phyloP scores from a whole-genome alignment of 257 asterid species.

The Knoxia roxburghii region DNA sequence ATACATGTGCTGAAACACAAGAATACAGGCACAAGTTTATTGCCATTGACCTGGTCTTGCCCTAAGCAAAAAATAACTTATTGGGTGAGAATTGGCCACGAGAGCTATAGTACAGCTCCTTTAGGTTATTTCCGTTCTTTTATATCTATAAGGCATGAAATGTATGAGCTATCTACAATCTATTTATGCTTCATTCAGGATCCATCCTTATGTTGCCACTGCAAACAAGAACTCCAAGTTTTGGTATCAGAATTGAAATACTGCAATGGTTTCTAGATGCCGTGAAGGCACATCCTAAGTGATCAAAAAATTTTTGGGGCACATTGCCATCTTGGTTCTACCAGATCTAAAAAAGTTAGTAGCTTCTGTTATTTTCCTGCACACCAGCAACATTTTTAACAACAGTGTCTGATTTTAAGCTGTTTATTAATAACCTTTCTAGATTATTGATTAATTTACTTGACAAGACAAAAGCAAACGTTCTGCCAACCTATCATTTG shows the following conservation, averaged over 20 bases:
- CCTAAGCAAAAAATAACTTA: not conserved
- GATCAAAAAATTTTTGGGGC: conserved; percentile 94
- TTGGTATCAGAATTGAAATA: conserved; percentile 89
- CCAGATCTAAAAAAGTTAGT: conserved; percentile 23
- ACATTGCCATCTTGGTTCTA: conserved; percentile 96
- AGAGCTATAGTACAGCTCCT: not conserved
- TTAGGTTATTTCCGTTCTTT: not conserved
- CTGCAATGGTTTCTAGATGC: conserved; percentile 94
- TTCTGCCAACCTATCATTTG: no score
- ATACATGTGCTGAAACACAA: not conserved
- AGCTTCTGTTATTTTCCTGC: not conserved
- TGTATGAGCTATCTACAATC: not conserved
- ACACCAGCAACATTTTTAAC: not conserved
- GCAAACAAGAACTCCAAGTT: conserved; percentile 94
- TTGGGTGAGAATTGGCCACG: not conserved
- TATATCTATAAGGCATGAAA: not conserved
- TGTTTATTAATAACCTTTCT: not conserved
- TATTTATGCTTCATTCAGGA: conserved; percentile 37
- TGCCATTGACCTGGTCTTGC: not conserved
- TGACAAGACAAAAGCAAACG: not conserved
- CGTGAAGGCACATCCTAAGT: conserved; percentile 73
- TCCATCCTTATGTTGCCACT: conserved; percentile 96
- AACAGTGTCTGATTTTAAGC: no score
- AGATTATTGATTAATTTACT: no score
- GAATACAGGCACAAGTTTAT: not conserved